Conservation (phyloP, 495 filamentous ascomycete species). For the Podospora bellae-mahoneyi region DNA sequence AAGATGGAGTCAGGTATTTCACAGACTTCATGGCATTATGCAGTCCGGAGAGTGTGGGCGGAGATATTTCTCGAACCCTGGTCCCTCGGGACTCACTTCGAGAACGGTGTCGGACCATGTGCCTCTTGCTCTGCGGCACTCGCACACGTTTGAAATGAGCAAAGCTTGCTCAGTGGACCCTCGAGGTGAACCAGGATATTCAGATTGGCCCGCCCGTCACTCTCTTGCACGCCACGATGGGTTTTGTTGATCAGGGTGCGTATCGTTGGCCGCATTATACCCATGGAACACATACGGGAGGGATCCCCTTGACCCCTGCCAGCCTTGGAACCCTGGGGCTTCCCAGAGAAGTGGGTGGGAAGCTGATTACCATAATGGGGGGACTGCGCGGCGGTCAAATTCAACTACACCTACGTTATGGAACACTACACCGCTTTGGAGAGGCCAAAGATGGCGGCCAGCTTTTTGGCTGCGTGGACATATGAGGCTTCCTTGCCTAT, state of each 20-base stretch:
- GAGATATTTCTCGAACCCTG: constrained; percentile 27
- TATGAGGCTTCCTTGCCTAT: constrained; percentile 7
- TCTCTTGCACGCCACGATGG: constrained; percentile 36
- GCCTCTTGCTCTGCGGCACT: constrained; percentile 30
- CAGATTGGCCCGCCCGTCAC: constrained; percentile 32
- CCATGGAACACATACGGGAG: constrained; percentile 20
- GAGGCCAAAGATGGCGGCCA: constrained; percentile 19
- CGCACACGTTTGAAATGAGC: constrained; percentile 33
- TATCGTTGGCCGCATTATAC: constrained; percentile 25
- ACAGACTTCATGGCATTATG: constrained; percentile 26
- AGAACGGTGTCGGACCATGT: constrained; percentile 24
- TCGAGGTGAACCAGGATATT: constrained; percentile 22
- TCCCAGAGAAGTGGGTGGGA: constrained; percentile 22
- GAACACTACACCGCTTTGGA: constrained; percentile 23
- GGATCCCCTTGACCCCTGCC: constrained; percentile 24
- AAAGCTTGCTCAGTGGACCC: constrained; percentile 33
- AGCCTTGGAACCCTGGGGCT: constrained; percentile 20
- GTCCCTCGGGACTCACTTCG: constrained; percentile 24
- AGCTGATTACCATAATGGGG: constrained; percentile 15
- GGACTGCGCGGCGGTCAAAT: constrained; percentile 2
- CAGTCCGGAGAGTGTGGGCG: constrained; percentile 25
- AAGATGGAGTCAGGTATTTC: constrained; percentile 24
- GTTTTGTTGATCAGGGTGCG: constrained; percentile 36
- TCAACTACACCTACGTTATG: constrained; percentile 12
- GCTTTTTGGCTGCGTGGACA: constrained; percentile 23